phyloP scores from a whole-genome alignment of 257 asterid species.

The Scutellaria minor region DNA sequence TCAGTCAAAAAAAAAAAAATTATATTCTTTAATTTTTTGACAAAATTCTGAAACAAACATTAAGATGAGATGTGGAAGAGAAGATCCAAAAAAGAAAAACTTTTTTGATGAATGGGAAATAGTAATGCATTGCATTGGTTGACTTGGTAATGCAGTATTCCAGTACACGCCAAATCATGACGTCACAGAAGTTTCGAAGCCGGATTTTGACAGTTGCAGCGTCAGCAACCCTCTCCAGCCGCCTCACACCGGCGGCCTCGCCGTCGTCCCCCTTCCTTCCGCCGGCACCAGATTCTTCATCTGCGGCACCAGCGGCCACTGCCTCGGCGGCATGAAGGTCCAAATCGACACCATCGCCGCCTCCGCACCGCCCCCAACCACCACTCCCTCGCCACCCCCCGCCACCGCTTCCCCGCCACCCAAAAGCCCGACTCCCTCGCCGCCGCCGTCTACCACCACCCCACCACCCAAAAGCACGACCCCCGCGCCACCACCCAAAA shows the following conservation, averaged over 20 bases:
- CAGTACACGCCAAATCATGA: conserved; percentile 54
- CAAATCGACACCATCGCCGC: conserved; percentile 48
- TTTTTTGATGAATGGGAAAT: too few relatives aligned
- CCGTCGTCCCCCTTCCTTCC: conserved; percentile 54
- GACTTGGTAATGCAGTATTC: conserved; percentile 59
- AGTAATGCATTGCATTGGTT: too few relatives aligned
- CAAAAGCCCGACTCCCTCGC: conserved; percentile 20
- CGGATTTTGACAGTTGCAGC: conserved; percentile 60
- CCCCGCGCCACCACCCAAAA: conserved; percentile 39
- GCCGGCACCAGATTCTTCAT: conserved; percentile 68
- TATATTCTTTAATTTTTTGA: too few relatives aligned
- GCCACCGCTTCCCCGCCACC: conserved; percentile 32
- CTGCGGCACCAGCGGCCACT: conserved; percentile 65
- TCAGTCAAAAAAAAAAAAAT: too few relatives aligned
- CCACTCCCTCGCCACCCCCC: conserved; percentile 30
- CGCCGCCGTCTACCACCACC: conserved; percentile 34
- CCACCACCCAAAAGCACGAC: conserved; percentile 16
- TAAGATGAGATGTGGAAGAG: too few relatives aligned
- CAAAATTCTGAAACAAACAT: too few relatives aligned
- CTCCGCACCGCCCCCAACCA: conserved; percentile 43
- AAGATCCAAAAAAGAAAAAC: too few relatives aligned
- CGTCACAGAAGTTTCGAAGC: conserved; percentile 63
- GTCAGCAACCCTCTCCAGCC: conserved; percentile 46
- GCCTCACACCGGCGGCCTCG: conserved; percentile 52
- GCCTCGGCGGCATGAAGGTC: conserved; percentile 75